Evolutionary conservation across 805 yeast genomes (phyloP), one percentile per base, ranked within the genome.

Genomic region (Candida ascalaphidarum): DNA sequence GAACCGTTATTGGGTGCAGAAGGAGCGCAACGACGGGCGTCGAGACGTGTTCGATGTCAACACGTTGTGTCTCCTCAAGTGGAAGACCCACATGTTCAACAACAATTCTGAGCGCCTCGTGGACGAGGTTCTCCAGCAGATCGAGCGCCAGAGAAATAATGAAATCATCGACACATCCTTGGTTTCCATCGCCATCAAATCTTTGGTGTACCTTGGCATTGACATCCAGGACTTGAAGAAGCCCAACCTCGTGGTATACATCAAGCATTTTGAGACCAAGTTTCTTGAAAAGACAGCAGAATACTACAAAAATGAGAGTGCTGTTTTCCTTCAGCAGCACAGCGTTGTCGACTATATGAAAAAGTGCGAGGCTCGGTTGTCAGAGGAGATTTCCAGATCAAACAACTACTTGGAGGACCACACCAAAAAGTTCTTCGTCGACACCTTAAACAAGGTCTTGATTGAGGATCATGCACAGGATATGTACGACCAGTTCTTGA

Each of bases 1-100:
- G 72, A 92, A 92, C 55, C 72, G 97, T 36, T 92, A 89, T 57
- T 92, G 98, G 98, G 96, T 94, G 24, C 82, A 81, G 43, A 88
- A 94, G 48, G 97, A 89, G 55, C 71, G 97, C 47, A 81, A 85
- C 23, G 96, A 89, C 50, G 96, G 96, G 11, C 74, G 84, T 45
- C 71, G 86, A 38, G 86, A 84, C 46, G 77, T 92, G 25, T 85
- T 77, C 53, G 98, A 92, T 54, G 94, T 94, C 14, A 79, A 86
- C 50, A 85, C 96, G 4, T 64, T 92, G 38, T 81, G 95, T 28
- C 61, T 89, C 29, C 67, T 86, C 40, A 78, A 83, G 27, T 92
- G 99, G 99, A 79, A 81, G 47, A 74, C 76, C 34, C 73, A 75
- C 34, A 70, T 92, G 73, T 89, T 92, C 53, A 69, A 71, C 36